Percentiles rank a stretch among this genome's conserved stretches.
These are phyloP conservation scores for Debaryomycetaceae sp. DNA, from an alignment of 1,139 yeast species.

Conservation along the genomic window DNA sequence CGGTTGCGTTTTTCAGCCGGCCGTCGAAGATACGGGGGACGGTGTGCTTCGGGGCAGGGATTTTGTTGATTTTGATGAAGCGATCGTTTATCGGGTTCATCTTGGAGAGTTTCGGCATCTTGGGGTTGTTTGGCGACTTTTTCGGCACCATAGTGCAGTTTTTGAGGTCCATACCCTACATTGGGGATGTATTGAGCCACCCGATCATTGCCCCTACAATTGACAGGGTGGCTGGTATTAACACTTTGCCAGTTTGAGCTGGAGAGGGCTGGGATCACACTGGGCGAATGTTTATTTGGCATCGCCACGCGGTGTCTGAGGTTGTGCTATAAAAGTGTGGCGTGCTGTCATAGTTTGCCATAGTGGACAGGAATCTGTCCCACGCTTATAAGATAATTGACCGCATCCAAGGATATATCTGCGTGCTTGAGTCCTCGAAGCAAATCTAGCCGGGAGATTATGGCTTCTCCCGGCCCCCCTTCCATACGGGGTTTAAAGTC, in stretches of 20 bases:
- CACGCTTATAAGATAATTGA: conserved; percentile 6
- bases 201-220: conserved; percentile 78
- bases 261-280: neutral
- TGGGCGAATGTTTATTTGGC: too few relatives aligned
- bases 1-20: conserved; percentile 78
- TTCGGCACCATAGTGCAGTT: conserved; percentile 89
- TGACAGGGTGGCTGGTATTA: conserved; percentile 45
- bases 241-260: conserved; percentile 38
- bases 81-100: conserved; percentile 82
- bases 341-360: conserved; percentile 3
- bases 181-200: conserved; percentile 81
- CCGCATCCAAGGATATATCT: conserved; percentile 9
- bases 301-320: too few relatives aligned
- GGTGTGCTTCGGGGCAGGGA: conserved; percentile 71
- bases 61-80: conserved; percentile 68
- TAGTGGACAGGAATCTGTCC: conserved; percentile 3
- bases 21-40: conserved; percentile 88
- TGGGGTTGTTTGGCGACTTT: conserved; percentile 88
- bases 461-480: conserved; percentile 6
- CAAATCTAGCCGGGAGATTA: conserved; percentile 14
- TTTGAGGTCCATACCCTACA: conserved; percentile 78
- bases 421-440: conserved; percentile 11
- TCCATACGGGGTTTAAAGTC: neutral
- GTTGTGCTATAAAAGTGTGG: neutral
- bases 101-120: conserved; percentile 81